Percentiles rank a stretch among this genome's conserved stretches.
These are phyloP conservation scores for Pestalotiopsis sp. DNA, from an alignment of 2,329 filamentous ascomycete species.

Conservation along the genomic window DNA sequence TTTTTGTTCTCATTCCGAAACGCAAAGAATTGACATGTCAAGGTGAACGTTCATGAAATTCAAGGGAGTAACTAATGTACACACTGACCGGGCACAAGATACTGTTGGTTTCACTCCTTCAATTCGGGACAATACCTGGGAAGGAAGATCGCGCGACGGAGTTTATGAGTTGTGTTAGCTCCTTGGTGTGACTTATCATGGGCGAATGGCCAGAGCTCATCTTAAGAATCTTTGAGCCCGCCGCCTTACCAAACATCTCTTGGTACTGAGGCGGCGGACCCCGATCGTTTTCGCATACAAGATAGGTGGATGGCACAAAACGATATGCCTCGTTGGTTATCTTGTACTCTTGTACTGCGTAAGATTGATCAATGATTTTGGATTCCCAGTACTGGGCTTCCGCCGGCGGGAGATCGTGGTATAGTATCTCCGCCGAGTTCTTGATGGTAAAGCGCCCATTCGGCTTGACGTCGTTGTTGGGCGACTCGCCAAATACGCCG, in stretches of 20 bases:
- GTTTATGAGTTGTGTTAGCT: background rate
- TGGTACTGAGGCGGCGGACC: background rate
- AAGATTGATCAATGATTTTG: constrained; percentile 14
- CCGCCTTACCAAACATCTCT: background rate
- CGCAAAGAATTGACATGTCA: no score
- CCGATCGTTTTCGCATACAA: constrained; percentile 1
- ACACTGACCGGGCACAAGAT: no score
- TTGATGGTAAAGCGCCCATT: constrained; percentile 20
- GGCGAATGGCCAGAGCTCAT: constrained; percentile 4
- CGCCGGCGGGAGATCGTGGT: constrained; percentile 21
- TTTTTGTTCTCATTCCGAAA: no score
- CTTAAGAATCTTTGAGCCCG: background rate
- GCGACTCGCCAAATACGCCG: constrained; percentile 8
- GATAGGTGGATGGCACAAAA: background rate
- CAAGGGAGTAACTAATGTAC: no score
- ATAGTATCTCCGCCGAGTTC: constrained; percentile 15
- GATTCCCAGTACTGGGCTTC: constrained; percentile 20
- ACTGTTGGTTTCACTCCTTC: no score
- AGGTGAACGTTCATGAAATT: no score
- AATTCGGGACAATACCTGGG: no score
- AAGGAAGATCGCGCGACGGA: background rate
- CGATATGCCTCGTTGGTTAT: background rate
- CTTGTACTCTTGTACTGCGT: background rate
- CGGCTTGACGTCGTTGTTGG: constrained; percentile 8
- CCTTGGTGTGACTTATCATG: background rate